Percentiles rank a stretch among this genome's conserved stretches.
These are phyloP conservation scores for Trypanosoma rangeli DNA, from an alignment of 208 protist species.

Conservation along the genomic window DNA sequence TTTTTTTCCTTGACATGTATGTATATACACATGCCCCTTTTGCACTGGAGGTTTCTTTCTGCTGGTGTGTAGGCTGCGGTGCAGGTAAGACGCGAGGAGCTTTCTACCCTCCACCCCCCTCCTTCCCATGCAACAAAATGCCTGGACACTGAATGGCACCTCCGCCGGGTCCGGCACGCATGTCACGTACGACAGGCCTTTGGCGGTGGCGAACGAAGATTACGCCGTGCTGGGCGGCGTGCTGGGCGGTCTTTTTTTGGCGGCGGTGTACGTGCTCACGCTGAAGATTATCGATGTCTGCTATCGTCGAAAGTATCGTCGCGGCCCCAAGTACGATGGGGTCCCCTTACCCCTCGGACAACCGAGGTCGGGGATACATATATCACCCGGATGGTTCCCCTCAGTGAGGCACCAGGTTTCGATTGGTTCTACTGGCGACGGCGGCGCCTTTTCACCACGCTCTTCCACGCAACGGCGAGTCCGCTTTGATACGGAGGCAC, in stretches of 20 bases:
- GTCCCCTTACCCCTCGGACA: not conserved
- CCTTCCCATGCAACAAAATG: not conserved
- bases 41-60: not conserved
- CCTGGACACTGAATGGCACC: not conserved
- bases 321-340: not conserved
- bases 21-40: not conserved
- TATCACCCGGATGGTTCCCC: not conserved
- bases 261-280: slow-evolving; percentile 26
- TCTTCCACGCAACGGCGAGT: slow-evolving; percentile 2
- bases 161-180: not conserved
- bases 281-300: slow-evolving; percentile 11
- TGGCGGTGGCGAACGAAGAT: slow-evolving; percentile 31
- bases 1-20: slow-evolving; percentile 1
- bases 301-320: slow-evolving; percentile 7
- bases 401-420: not conserved
- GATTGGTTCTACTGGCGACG: not conserved
- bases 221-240: slow-evolving; percentile 38
- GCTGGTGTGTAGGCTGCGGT: not conserved
- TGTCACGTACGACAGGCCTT: not conserved
- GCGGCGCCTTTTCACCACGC: not conserved
- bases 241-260: slow-evolving; percentile 23
- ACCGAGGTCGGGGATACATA: not conserved
- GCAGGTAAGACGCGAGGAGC: not conserved
- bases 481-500: not conserved
- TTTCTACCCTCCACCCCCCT: not conserved